Percentiles rank a stretch among this genome's conserved stretches.
These are phyloP conservation scores for Endotrypanum monterogeii DNA, from an alignment of 208 protist species.

Conservation along the genomic window DNA sequence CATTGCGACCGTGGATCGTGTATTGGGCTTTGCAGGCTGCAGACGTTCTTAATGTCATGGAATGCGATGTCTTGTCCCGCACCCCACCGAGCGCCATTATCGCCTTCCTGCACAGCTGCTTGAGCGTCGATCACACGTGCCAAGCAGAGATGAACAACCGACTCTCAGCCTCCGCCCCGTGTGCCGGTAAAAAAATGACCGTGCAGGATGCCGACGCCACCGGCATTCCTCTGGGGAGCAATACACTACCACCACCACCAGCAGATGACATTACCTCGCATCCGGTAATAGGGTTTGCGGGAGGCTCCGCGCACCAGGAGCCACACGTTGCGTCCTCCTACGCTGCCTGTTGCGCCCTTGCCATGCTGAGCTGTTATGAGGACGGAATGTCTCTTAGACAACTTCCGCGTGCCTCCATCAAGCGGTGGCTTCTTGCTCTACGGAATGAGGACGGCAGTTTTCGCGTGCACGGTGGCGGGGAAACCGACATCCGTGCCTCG, in stretches of 20 bases:
- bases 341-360: conserved; percentile 77
- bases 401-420: conserved; percentile 78
- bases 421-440: conserved; percentile 85
- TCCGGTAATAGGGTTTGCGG: conserved; percentile 73
- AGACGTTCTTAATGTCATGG: conserved; percentile 63
- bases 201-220: conserved; percentile 1
- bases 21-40: conserved; percentile 85
- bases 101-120: conserved; percentile 53
- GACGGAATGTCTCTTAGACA: conserved; percentile 26
- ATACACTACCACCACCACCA: not conserved
- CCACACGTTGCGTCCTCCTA: conserved; percentile 89
- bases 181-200: not conserved
- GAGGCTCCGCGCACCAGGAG: conserved; percentile 65
- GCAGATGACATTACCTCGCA: not conserved
- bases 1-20: conserved; percentile 71
- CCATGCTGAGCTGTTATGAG: conserved; percentile 45
- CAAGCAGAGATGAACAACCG: conserved; percentile 14
- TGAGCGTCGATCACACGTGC: conserved; percentile 36
- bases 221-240: not conserved
- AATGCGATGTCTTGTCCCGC: conserved; percentile 38
- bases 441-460: conserved; percentile 81
- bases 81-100: conserved; percentile 44
- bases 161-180: not conserved
- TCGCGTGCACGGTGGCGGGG: conserved; percentile 80
- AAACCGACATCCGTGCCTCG: conserved; percentile 85